A percentile compares a stretch with the other conserved stretches of the same genome.
phyloP scores from a whole-genome alignment of 176 grass and related monocot species.

The Lolium rigidum region DNA sequence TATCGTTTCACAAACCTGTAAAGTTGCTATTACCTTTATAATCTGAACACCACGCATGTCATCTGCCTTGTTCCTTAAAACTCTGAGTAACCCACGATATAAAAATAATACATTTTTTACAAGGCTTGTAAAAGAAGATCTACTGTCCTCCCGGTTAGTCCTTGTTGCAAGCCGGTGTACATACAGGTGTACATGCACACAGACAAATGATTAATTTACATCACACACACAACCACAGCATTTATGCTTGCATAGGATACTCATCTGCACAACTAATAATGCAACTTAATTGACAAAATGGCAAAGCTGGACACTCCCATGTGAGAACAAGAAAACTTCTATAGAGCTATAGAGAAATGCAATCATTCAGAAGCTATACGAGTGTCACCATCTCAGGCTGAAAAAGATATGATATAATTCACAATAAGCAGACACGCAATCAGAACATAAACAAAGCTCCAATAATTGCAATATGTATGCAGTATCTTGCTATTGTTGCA shows the following conservation, averaged over 20 bases:
- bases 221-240: conserved; percentile 27
- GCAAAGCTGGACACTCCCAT: conserved; percentile 18
- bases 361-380: conserved; percentile 24
- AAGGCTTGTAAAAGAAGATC: neutral
- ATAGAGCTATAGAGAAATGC: conserved; percentile 7
- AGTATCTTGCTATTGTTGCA: conserved; percentile 19
- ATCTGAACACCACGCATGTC: too few species aligned
- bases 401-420: conserved; percentile 5
- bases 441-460: conserved; percentile 30
- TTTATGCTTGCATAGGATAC: conserved; percentile 50
- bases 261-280: conserved; percentile 34
- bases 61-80: too few species aligned
- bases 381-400: conserved; percentile 7
- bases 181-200: too few species aligned
- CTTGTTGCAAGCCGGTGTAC: conserved; percentile 13
- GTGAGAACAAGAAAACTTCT: neutral
- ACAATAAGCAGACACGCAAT: conserved; percentile 25
- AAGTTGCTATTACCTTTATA: too few species aligned
- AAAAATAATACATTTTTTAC: neutral
- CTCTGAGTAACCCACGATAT: neutral
- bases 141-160: neutral
- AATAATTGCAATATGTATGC: conserved; percentile 24
- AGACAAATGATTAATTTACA: conserved; percentile 23
- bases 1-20: neutral
- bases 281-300: conserved; percentile 37